phyloP scores from a whole-genome alignment of 2,329 filamentous ascomycete genomes.

The Paraconiothyrium brasiliense region DNA sequence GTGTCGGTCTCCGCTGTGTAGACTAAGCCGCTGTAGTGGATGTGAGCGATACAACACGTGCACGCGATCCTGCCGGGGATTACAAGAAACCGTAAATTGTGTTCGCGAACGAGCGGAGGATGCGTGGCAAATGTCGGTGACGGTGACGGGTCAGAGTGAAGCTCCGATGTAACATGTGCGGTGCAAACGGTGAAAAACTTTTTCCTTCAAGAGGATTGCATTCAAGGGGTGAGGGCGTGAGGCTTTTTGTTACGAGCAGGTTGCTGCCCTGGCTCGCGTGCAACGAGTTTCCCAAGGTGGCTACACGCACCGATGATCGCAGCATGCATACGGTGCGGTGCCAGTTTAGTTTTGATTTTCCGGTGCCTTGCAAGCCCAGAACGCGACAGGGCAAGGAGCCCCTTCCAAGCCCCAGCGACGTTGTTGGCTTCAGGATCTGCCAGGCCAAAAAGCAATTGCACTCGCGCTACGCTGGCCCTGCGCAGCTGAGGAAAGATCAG shows the following conservation, averaged over 20 bases:
- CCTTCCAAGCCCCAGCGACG: not conserved
- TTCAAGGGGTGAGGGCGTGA: not conserved
- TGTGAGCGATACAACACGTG: slow-evolving; percentile 3
- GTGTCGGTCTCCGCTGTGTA: slow-evolving; percentile 4
- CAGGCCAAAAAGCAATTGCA: slow-evolving; percentile 8
- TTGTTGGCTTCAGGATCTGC: slow-evolving; percentile 8
- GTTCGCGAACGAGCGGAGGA: not conserved
- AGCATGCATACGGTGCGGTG: not conserved
- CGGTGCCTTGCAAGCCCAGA: not conserved
- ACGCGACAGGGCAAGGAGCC: not conserved
- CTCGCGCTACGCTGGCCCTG: not conserved
- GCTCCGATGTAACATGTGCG: not conserved
- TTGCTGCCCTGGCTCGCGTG: not conserved
- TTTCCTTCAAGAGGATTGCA: not conserved
- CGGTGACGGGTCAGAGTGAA: not conserved
- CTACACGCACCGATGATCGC: not conserved
- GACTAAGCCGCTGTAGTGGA: not conserved
- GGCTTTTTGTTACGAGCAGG: not conserved
- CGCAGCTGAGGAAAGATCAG: not conserved
- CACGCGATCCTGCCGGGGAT: slow-evolving; percentile 5
- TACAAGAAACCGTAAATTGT: not conserved
- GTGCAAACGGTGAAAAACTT: not conserved
- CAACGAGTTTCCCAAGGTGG: slow-evolving; percentile 1
- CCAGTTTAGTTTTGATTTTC: not conserved
- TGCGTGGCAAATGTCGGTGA: not conserved